Base-by-base conservation (phyloP, 805 yeast genomes). In the Myxozyma lipomycoides region DNA sequence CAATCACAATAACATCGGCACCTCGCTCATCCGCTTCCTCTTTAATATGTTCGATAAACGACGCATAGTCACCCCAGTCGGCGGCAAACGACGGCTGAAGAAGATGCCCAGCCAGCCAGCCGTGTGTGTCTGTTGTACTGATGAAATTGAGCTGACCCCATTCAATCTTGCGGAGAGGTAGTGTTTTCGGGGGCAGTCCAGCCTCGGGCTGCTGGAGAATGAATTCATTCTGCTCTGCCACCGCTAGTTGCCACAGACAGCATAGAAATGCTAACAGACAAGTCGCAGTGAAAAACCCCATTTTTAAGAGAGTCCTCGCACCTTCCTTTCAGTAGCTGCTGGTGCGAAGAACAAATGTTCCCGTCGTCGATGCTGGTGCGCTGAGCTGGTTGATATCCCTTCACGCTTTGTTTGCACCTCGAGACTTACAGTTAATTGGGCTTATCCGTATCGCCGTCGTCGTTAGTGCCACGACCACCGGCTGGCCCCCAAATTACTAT, bases 41-140 rank as follows among this genome's bases (percentile, higher is more conserved):
- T 30, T 72, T 70, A 60, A 90, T 65, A 48, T 78, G 79, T 3
- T 67, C 56, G 0, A 79, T 70, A 64, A 91, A 90, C 0, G 90
- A 81, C 2, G 85, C 64, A 52, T 84, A 86, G 62, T 91, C 95
- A 7, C 97, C 97, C 96, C 96, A 91, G 65, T 90, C 86, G 3
- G 86, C 93, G 35, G 83, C 77, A 66, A 82, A 91, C 51, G 78
- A 80, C 25, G 77, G 73, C 66, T 90, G 97, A 58, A 82, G 81
- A 36, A 79, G 61, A 70, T 91, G 98, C 0, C 97, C 97, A 3
- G 91, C 82, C 56, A 84, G 79, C 98, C 98, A 93, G 28, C 75
- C 97, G 67, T 93, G 98, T 1, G 97, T 91, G 62, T 93, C 98
- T 0, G 98, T 93, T 1, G 98, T 90, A 63, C 91, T 98, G 23